A percentile compares a stretch with the other conserved stretches of the same genome.
Evolutionary conservation across 2,329 filamentous ascomycete genomes (phyloP).

Genomic region (Trichoderma brevicompactum): DNA sequence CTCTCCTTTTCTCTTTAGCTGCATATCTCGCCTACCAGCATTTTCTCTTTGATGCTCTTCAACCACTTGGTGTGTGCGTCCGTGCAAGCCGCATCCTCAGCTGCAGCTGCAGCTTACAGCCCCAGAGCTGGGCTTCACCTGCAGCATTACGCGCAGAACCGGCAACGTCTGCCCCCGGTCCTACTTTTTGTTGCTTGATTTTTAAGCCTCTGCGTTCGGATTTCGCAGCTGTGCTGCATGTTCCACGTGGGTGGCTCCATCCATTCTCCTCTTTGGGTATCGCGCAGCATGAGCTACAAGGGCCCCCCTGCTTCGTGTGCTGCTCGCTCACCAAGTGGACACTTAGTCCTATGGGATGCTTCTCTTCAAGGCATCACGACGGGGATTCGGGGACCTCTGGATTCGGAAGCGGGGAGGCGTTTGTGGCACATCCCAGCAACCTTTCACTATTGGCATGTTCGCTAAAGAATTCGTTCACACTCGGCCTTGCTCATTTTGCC

Average conservation of each 20-base stretch:
- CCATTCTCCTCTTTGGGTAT: constrained; percentile 33
- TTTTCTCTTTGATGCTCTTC: background rate
- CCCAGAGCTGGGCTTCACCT: constrained; percentile 20
- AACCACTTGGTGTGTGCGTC: background rate
- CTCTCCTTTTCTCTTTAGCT: background rate
- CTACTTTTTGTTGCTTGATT: background rate
- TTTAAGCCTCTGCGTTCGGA: constrained; percentile 5
- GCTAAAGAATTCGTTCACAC: background rate
- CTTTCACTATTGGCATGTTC: background rate
- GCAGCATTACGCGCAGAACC: constrained; percentile 21
- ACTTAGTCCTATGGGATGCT: constrained; percentile 1
- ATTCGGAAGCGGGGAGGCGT: constrained; percentile 1
- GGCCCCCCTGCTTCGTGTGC: constrained; percentile 26
- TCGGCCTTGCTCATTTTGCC: background rate
- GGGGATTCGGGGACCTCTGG: background rate
- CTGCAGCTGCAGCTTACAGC: background rate
- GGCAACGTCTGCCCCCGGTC: background rate
- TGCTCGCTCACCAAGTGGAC: constrained; percentile 3
- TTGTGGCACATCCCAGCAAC: background rate
- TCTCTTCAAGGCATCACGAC: background rate
- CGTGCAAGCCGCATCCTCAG: too few relatives aligned
- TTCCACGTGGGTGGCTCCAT: constrained; percentile 40
- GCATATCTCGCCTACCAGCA: background rate
- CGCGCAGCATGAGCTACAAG: constrained; percentile 37
- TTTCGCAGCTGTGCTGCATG: constrained; percentile 35